Conservation (phyloP, 805 yeast genomes). For the Jamesozyma lodderae region DNA sequence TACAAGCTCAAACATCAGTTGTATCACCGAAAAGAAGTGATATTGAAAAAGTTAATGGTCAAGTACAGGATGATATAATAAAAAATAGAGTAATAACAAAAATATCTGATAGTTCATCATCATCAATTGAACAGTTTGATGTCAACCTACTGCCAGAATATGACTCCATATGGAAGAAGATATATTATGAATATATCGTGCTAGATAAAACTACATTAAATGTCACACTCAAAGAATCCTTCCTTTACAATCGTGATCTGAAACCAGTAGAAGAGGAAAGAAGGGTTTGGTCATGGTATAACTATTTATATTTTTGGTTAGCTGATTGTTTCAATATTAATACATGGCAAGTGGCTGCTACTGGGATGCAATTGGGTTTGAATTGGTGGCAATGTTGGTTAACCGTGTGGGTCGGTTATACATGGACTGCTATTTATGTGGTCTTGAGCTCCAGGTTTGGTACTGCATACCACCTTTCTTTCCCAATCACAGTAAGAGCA, state of each 20-base stretch:
- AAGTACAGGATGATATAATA: too few relatives aligned
- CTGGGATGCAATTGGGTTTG: conserved; percentile 65
- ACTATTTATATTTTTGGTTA: conserved; percentile 70
- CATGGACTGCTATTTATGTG: conserved; percentile 56
- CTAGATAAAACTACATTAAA: conserved; percentile 19
- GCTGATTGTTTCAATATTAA: conserved; percentile 82
- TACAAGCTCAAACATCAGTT: too few relatives aligned
- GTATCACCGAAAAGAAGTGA: too few relatives aligned
- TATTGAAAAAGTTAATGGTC: too few relatives aligned
- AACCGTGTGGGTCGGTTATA: conserved; percentile 79
- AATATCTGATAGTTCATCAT: too few relatives aligned
- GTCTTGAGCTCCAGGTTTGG: conserved; percentile 64
- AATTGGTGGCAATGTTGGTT: conserved; percentile 87
- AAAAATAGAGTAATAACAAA: too few relatives aligned
- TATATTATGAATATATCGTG: conserved; percentile 6
- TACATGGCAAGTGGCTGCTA: conserved; percentile 82
- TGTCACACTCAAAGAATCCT: conserved; percentile 48
- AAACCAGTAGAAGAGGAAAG: conserved; percentile 64
- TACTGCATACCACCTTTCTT: conserved; percentile 64
- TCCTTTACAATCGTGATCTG: conserved; percentile 61
- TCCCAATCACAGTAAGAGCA: conserved; percentile 70
- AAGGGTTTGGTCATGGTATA: conserved; percentile 72
- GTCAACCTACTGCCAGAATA: too few relatives aligned
- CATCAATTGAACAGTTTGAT: too few relatives aligned
- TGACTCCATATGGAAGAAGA: conserved; percentile 6